phyloP scores from a whole-genome alignment of 2,329 filamentous ascomycete species.

The Ophiosphaerella korrae region DNA sequence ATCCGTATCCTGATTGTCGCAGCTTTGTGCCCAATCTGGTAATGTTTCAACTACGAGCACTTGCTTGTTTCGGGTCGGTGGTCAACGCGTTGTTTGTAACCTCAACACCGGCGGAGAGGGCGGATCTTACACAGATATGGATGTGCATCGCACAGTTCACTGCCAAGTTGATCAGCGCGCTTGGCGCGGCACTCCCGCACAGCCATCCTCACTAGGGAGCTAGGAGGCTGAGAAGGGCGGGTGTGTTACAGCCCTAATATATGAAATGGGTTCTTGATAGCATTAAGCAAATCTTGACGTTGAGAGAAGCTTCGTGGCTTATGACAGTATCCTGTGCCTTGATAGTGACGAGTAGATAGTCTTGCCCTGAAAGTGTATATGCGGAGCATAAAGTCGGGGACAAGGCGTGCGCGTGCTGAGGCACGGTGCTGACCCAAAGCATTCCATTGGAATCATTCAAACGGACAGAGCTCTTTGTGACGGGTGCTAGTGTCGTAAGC shows the following conservation, averaged over 20 bases:
- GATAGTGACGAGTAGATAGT: not conserved
- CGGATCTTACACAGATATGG: constrained; percentile 16
- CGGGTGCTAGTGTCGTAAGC: not conserved
- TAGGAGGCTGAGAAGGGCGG: not conserved
- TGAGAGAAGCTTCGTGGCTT: not conserved
- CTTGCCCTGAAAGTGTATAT: not conserved
- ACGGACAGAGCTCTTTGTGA: too few relatives aligned
- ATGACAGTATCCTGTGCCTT: not conserved
- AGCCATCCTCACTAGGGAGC: constrained; percentile 5
- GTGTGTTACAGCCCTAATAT: constrained; percentile 2
- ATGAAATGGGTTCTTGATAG: constrained; percentile 15
- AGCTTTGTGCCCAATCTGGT: too few relatives aligned
- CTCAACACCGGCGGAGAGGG: not conserved
- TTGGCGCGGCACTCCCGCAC: constrained; percentile 24
- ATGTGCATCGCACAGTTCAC: constrained; percentile 13
- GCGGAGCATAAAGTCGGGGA: not conserved
- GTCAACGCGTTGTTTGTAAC: too few relatives aligned
- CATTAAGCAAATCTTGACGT: constrained; percentile 14
- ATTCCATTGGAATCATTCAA: too few relatives aligned
- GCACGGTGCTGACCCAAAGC: too few relatives aligned
- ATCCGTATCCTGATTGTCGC: too few relatives aligned
- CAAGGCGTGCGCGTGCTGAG: too few relatives aligned
- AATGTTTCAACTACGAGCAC: too few relatives aligned
- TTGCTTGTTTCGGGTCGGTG: too few relatives aligned
- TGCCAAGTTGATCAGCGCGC: constrained; percentile 27